These are phyloP conservation scores for Lineolata rhizophorae DNA, from an alignment of 495 filamentous ascomycete genomes.

Conservation along the genomic window DNA sequence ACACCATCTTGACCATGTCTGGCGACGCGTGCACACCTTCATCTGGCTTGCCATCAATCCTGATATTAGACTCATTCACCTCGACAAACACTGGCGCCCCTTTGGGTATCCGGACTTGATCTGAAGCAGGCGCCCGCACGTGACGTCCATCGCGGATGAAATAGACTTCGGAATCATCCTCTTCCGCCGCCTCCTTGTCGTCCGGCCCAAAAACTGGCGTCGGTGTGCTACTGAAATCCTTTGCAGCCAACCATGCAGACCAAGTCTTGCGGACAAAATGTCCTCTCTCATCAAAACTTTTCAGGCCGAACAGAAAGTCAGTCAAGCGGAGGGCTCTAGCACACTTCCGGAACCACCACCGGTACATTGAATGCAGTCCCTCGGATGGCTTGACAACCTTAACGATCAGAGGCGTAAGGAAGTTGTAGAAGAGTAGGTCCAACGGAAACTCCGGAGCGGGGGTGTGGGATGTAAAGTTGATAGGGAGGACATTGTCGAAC, in stretches of 20 bases:
- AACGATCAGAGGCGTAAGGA: slow-evolving; percentile 69
- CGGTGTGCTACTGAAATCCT: too few relatives aligned
- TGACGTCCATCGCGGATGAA: slow-evolving; percentile 58
- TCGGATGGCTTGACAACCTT: slow-evolving; percentile 67
- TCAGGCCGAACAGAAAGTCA: slow-evolving; percentile 80
- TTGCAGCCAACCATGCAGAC: slow-evolving; percentile 24
- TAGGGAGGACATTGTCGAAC: slow-evolving; percentile 53
- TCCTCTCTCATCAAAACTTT: slow-evolving; percentile 65
- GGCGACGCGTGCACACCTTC: slow-evolving; percentile 43
- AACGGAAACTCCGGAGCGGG: slow-evolving; percentile 87
- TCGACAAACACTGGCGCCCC: slow-evolving; percentile 59
- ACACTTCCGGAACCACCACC: slow-evolving; percentile 89
- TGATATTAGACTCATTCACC: slow-evolving; percentile 46
- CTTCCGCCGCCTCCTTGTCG: slow-evolving; percentile 22
- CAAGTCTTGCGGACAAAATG: slow-evolving; percentile 32
- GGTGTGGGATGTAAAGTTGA: slow-evolving; percentile 78
- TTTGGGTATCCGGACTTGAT: slow-evolving; percentile 85
- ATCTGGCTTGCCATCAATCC: slow-evolving; percentile 38
- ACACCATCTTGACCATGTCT: slow-evolving; percentile 56
- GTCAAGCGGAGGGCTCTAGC: slow-evolving; percentile 61
- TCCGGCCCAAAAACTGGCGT: too few relatives aligned
- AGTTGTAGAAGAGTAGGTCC: slow-evolving; percentile 90
- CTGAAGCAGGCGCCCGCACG: slow-evolving; percentile 75
- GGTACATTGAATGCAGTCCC: slow-evolving; percentile 61
- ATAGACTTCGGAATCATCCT: slow-evolving; percentile 23